A percentile compares a stretch with the other conserved stretches of the same genome.
Conservation (phyloP, 2,329 filamentous ascomycete genomes). For the Hypoxylon sp. region DNA sequence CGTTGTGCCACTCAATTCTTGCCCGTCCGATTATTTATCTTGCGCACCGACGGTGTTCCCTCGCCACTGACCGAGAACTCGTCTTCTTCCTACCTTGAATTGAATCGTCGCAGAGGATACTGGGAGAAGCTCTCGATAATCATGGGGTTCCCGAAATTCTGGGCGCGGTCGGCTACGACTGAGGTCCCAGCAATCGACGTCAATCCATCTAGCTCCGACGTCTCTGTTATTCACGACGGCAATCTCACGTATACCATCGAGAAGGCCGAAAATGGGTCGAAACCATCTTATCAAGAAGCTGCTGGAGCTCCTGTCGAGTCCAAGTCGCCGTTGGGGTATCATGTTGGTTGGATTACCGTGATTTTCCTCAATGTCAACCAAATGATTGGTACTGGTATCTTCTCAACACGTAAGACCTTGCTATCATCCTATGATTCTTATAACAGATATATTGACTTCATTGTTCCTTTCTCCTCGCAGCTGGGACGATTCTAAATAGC, state of each 20-base stretch:
- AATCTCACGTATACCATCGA: constrained; percentile 50
- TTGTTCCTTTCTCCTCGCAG: constrained; percentile 49
- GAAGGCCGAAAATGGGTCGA: constrained; percentile 60
- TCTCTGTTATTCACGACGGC: constrained; percentile 51
- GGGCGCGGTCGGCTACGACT: constrained; percentile 31
- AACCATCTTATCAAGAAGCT: constrained; percentile 70
- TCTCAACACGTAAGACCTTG: constrained; percentile 57
- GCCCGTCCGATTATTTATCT: not conserved
- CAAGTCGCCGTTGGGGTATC: constrained; percentile 72
- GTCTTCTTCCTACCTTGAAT: not conserved
- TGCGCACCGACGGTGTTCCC: constrained; percentile 1
- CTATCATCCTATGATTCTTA: not conserved
- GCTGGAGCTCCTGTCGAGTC: constrained; percentile 73
- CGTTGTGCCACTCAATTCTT: constrained; percentile 11
- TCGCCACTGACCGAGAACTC: not conserved
- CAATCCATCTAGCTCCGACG: constrained; percentile 42
- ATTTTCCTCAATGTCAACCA: constrained; percentile 72
- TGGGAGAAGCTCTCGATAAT: constrained; percentile 1
- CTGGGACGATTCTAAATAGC: constrained; percentile 64
- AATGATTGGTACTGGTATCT: constrained; percentile 75
- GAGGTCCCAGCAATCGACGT: constrained; percentile 29
- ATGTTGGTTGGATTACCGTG: constrained; percentile 69
- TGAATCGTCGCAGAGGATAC: not conserved
- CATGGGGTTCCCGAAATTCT: constrained; percentile 49
- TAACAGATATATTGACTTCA: not conserved